Base-by-base conservation (phyloP, 2,329 filamentous ascomycete species). In the Thermothelomyces thermophilus region DNA sequence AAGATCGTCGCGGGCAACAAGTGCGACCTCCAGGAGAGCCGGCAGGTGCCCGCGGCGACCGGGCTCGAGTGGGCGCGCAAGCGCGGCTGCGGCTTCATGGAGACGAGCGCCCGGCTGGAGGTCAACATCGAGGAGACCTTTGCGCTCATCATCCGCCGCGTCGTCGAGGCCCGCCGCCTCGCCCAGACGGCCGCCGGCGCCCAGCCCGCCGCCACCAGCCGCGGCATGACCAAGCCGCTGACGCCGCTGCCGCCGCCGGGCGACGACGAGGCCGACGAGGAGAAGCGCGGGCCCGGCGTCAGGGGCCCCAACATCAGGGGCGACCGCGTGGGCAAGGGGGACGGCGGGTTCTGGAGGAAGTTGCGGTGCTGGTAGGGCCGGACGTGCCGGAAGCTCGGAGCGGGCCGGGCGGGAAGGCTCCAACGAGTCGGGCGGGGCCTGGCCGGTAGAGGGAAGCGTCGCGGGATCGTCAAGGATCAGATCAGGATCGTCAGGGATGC, bases 91-190 rank as follows among this genome's bases (percentile, higher is more conserved):
- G 87, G 87, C 34, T 93, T 93, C 70, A 93, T 93, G 87, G 87
- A 93, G 77, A 93, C 87, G 55, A 89, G 84, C 62, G 87, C 87
- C 4, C 73, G 87, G 48, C 80, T 90, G 60, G 86, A 89, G 73
- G 87, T 93, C 57, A 93, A 93, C 65, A 88, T 93, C 55, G 87
- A 93, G 66, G 87, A 93, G 76, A 91, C 87, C 0, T 93, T 93
- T 73, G 86, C 85, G 31, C 74, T 83, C 34, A 79, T 84, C 52
- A 76, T 84, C 37, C 72, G 79, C 22, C 72, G 80, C 45, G 81
- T 84, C 44, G 73, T 79, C 41, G 80, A 83, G 70, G 71, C 70
- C n/a, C 66, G 79, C 17, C 66, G 70, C 13, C 65, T 74, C 39
- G 76, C 76, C 3, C 74, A 73, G 58, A 67, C 69, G 62, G 76